Base-by-base conservation (phyloP, 2,329 filamentous ascomycete species). In the Lecanoromycetidae sp. region DNA sequence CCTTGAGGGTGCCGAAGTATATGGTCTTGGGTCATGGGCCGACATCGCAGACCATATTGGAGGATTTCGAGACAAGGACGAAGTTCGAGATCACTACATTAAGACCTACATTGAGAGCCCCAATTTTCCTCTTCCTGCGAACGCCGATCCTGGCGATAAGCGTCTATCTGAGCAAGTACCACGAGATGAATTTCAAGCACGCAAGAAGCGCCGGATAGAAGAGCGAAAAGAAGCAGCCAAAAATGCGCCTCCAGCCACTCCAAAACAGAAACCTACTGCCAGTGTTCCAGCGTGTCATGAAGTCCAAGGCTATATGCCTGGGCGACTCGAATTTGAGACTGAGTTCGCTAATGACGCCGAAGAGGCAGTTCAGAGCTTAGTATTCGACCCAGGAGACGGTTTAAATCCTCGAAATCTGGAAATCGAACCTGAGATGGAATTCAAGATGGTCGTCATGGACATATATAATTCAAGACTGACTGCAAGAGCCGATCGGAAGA, bases 11-110 rank as follows among this genome's bases (percentile, higher is more conserved):
- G 87, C 87, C 9, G 91, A 98, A 65, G 94, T 87, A 49, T 98
- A 98, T 61, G 91, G 91, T 0, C 71, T 98, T 41, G 91, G 91
- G 3, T 96, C 90, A 19, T 98, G 91, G 90, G 87, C 88, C 32
- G 91, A 98, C 60, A 93, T 98, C 53, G 88, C 91, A 30, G 90
- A 98, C 63, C 91, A 98, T 63, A 96, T 98, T 57, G 91, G 91
- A 43, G 91, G 91, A 9, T 96, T 88, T 60, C 79, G 91, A 48
- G 81, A 82, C 55, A 96, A 94, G 62, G 90, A 96, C 57, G 91
- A 98, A 66, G 91, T 96, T 27, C 80, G 87, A 53, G 85, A 95
- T 55, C 91, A 98, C 63, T 98, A 98, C 63, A 77, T 91, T 55
- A 72, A 82, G 52, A 90, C 84, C 13, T 98, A 93, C 57, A 74